Evolutionary conservation across 2,329 filamentous ascomycete species (phyloP).

Genomic region (Epichloe festucae): DNA sequence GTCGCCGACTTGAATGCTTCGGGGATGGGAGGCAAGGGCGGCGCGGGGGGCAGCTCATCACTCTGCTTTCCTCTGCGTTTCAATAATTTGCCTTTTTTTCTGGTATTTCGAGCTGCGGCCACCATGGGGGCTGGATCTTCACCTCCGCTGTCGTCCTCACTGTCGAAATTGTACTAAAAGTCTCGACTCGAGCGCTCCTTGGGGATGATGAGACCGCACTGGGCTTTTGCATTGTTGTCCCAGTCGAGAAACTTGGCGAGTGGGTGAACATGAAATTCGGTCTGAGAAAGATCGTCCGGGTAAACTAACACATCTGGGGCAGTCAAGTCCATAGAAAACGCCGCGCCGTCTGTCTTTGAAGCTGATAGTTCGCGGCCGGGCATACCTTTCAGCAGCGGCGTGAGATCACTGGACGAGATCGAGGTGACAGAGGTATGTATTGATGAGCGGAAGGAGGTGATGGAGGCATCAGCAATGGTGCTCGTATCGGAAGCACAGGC

Average conservation of each 20-base stretch:
- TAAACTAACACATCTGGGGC: slow-evolving; percentile 20
- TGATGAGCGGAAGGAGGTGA: slow-evolving; percentile 2
- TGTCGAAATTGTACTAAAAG: slow-evolving; percentile 26
- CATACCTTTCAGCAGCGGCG: slow-evolving; percentile 32
- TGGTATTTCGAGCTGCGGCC: not conserved
- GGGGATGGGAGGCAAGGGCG: slow-evolving; percentile 20
- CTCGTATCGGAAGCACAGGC: not conserved
- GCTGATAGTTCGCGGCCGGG: slow-evolving; percentile 26
- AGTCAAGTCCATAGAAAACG: slow-evolving; percentile 19
- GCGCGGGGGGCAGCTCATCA: slow-evolving; percentile 13
- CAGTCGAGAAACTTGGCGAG: slow-evolving; percentile 19
- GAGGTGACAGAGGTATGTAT: slow-evolving; percentile 1
- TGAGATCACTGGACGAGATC: slow-evolving; percentile 8
- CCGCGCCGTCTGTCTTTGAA: slow-evolving; percentile 24
- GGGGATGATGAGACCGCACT: slow-evolving; percentile 22
- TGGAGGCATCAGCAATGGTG: slow-evolving; percentile 2
- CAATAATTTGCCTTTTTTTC: not conserved
- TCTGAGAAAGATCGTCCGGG: slow-evolving; percentile 21
- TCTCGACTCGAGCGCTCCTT: slow-evolving; percentile 20
- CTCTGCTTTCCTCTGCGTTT: slow-evolving; percentile 4
- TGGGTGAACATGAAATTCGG: slow-evolving; percentile 24
- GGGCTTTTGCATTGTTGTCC: slow-evolving; percentile 15
- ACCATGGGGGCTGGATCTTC: slow-evolving; percentile 1
- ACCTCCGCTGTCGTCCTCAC: slow-evolving; percentile 16
- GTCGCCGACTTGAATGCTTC: slow-evolving; percentile 14